Evolutionary conservation across 164 flowering plant species (phyloP), one percentile per base, ranked within the genome.

Genomic region (Cinnamomum micranthum): DNA sequence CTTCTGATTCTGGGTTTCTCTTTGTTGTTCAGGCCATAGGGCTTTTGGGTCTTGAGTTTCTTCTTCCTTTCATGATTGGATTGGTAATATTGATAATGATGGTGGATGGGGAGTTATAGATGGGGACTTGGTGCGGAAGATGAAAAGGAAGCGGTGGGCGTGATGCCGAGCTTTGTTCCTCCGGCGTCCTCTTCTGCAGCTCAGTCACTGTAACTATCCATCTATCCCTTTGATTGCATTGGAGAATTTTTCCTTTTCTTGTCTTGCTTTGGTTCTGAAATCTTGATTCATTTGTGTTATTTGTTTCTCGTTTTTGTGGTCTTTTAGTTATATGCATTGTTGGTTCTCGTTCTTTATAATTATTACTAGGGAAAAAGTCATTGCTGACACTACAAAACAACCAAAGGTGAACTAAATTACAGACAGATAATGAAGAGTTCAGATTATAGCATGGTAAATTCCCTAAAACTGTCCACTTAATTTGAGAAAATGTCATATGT

Each of bases 121-220:
- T 33, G 15, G 67, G 23, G 66, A 52, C 50, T 22, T n/a, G 17
- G 27, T 60, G 74, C 51, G 4, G 68, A 72, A 72, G 74, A 72
- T 72, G 68, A 75, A 52, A 64, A 41, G 33, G 72, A 72, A 66
- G 62, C 68, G 28, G 64, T 58, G 2, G 77, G 55, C 71, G 78
- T 73, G 79, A 82, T 82, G 82, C 85, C 80, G 75, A 76, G 83
- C 76, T 78, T 80, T 66, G 68, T 76, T 77, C 70, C 77, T 65
- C 79, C 70, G 20, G 63, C 22, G 65, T 28, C 65, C 59, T 20
- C 77, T 51, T 72, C 69, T 6, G 66, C 67, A 51, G 65, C 78
- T 50, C 58, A 72, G 28, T 13, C 77, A 68, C 66, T 71, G 82
- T 80, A 80, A 73, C 35, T 64, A 35, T 47, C 60, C 20, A 25